Conservation (phyloP, 108 stramenopile genomes). For the Aurantiochytrium sp. region DNA sequence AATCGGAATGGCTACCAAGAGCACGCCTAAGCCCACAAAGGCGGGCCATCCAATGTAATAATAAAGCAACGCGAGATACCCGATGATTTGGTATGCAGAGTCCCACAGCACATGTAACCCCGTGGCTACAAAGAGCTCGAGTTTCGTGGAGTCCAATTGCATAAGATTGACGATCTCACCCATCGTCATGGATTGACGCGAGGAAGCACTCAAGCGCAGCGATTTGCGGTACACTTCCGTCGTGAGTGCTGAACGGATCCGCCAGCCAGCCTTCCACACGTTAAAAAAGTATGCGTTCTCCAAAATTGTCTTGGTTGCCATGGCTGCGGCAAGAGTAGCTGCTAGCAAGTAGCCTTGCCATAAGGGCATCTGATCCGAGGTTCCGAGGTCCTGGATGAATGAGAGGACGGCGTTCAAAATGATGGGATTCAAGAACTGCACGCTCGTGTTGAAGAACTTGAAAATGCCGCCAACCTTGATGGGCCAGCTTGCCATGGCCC, state of each 20-base stretch:
- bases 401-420: neutral
- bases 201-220: slow-evolving; percentile 24
- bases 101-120: slow-evolving; percentile 27
- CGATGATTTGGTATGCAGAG: neutral
- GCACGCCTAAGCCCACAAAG: neutral
- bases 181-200: slow-evolving; percentile 17
- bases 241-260: slow-evolving; percentile 26
- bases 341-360: neutral
- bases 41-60: neutral
- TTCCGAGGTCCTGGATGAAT: neutral
- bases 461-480: neutral
- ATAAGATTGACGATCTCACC: slow-evolving; percentile 39
- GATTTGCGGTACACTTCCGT: slow-evolving; percentile 33
- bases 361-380: neutral
- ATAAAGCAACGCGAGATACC: neutral
- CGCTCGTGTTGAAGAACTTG: neutral
- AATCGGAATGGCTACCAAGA: slow-evolving; percentile 2
- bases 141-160: slow-evolving; percentile 17
- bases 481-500: neutral
- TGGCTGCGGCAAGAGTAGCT: neutral
- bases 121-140: neutral
- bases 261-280: neutral
- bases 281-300: neutral
- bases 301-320: neutral
- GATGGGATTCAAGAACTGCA: neutral